These are phyloP conservation scores for Rubroboletus satanas DNA, from an alignment of 768 basidiomycete species.

Conservation along the genomic window DNA sequence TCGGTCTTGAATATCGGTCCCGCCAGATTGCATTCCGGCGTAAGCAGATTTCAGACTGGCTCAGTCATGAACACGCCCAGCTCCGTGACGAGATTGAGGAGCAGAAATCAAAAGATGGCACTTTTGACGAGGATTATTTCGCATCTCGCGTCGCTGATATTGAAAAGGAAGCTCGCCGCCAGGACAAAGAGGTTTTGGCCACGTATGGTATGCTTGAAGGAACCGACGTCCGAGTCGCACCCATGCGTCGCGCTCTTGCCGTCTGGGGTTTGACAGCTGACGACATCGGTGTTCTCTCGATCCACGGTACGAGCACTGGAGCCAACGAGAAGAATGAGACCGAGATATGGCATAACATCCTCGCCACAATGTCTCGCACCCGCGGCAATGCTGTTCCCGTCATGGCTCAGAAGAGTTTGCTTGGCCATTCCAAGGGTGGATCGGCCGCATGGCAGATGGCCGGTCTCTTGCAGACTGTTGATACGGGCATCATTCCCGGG, in stretches of 20 bases:
- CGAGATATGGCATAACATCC: constrained; percentile 92
- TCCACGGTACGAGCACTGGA: constrained; percentile 84
- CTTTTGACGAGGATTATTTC: constrained; percentile 64
- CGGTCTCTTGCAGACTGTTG: constrained; percentile 83
- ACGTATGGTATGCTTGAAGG: constrained; percentile 97
- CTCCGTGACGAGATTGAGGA: constrained; percentile 74
- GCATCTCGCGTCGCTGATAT: constrained; percentile 75
- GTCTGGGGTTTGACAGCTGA: constrained; percentile 95
- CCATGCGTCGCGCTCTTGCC: constrained; percentile 91
- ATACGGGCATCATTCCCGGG: constrained; percentile 85
- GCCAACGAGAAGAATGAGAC: constrained; percentile 98
- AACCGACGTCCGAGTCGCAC: constrained; percentile 77
- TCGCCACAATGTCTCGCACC: constrained; percentile 83
- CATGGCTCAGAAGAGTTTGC: constrained; percentile 95
- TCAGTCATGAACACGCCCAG: constrained; percentile 80
- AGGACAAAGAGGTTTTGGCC: constrained; percentile 90
- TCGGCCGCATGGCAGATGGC: constrained; percentile 98
- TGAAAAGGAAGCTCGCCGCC: constrained; percentile 84
- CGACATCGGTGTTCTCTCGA: constrained; percentile 86
- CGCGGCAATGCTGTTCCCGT: constrained; percentile 96
- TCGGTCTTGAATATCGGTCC: constrained; percentile 83
- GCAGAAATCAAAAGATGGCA: constrained; percentile 50
- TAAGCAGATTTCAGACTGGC: constrained; percentile 92
- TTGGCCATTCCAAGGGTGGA: constrained; percentile 97
- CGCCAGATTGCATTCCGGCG: constrained; percentile 96